phyloP scores from a whole-genome alignment of 139 green algal genomes.

The Volvox reticuliferus region DNA sequence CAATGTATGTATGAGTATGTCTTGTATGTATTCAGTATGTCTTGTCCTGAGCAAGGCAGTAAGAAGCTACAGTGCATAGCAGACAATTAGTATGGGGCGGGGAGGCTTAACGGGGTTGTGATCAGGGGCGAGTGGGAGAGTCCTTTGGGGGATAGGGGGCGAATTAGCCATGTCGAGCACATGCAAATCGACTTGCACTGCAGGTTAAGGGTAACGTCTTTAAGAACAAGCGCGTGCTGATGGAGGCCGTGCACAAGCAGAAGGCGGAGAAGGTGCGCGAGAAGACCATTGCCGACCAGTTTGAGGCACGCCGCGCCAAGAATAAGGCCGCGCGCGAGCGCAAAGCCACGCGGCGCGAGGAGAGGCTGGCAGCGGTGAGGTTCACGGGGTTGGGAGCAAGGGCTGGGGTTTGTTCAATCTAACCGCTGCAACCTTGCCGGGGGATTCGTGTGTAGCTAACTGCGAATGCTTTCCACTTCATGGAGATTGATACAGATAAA shows the following conservation, averaged over 20 bases:
- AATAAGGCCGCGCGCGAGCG: slow-evolving; percentile 94
- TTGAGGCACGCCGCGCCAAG: slow-evolving; percentile 97
- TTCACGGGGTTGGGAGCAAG: neutral
- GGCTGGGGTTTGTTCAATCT: no score
- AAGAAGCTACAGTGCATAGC: no score
- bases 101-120: no score
- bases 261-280: slow-evolving; percentile 99
- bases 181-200: neutral
- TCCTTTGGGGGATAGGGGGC: no score
- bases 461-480: neutral
- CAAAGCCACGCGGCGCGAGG: slow-evolving; percentile 96
- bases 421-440: neutral
- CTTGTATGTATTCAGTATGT: no score
- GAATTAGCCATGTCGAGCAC: no score
- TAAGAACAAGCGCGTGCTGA: slow-evolving; percentile 99
- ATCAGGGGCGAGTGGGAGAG: no score
- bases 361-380: slow-evolving; percentile 84
- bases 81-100: no score
- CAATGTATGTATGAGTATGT: no score
- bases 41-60: no score
- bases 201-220: slow-evolving; percentile 99
- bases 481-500: neutral
- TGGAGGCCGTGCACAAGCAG: slow-evolving; percentile 99
- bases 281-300: slow-evolving; percentile 98
- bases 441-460: neutral